Conservation (phyloP, 1,139 yeast genomes). For the Pneumocystis wakefieldiae region DNA sequence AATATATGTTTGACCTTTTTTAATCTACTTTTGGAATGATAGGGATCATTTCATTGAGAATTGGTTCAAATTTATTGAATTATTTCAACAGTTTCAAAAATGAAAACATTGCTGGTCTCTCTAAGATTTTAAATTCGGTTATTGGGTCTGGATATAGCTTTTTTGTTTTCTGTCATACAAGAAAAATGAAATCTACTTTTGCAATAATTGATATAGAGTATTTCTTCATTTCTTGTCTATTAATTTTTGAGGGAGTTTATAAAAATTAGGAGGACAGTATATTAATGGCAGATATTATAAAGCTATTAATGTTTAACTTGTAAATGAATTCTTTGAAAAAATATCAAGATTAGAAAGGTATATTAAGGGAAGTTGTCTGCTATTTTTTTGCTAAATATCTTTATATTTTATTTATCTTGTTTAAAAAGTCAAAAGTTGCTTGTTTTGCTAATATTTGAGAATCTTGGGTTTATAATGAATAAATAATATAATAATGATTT, state of each 20-base stretch:
- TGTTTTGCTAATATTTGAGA: background rate
- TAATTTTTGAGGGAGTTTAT: background rate
- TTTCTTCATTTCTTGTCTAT: background rate
- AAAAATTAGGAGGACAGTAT: background rate
- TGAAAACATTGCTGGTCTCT: no score
- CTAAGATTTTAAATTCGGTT: no score
- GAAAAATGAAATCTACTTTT: no score
- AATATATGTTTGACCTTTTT: no score
- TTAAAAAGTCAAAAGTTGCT: background rate
- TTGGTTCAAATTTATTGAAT: no score
- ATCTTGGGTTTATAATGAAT: background rate
- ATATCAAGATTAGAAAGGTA: background rate
- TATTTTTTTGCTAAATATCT: background rate
- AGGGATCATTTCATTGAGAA: no score
- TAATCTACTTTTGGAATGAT: no score
- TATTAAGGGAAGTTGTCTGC: background rate
- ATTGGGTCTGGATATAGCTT: no score
- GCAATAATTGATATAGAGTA: background rate
- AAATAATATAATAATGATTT: background rate
- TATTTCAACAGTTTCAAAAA: no score
- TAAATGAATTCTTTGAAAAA: background rate
- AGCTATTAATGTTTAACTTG: background rate
- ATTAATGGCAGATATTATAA: background rate
- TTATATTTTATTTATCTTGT: background rate
- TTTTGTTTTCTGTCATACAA: no score